Conservation (phyloP, 1,139 yeast species). For the Zygoascus meyerae region DNA sequence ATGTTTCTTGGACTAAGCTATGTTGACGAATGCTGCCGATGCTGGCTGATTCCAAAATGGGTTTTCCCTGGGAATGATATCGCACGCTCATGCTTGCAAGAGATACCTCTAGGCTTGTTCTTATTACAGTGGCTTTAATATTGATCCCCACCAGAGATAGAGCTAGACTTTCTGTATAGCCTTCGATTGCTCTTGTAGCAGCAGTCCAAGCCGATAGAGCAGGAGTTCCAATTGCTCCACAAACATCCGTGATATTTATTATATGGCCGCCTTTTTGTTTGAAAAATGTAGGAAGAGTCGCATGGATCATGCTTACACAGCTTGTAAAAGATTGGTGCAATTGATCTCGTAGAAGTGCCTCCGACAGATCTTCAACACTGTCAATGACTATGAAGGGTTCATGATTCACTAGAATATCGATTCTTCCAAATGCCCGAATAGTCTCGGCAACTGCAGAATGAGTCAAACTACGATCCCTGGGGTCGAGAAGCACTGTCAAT, state of each 20-base stretch:
- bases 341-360: conserved; percentile 29
- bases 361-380: conserved; percentile 29
- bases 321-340: conserved; percentile 28
- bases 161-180: conserved; percentile 33
- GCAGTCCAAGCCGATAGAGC: conserved; percentile 27
- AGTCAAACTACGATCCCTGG: conserved; percentile 26
- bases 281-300: conserved; percentile 27
- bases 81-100: conserved; percentile 25
- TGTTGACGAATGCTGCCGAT: neutral
- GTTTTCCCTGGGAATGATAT: conserved; percentile 20
- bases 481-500: conserved; percentile 19
- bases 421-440: conserved; percentile 22
- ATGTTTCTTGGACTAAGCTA: conserved; percentile 18
- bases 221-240: conserved; percentile 32
- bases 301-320: conserved; percentile 29
- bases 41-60: conserved; percentile 14
- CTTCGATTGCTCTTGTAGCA: conserved; percentile 33
- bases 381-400: conserved; percentile 22
- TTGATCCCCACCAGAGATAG: conserved; percentile 28
- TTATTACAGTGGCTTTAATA: conserved; percentile 31
- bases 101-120: conserved; percentile 29
- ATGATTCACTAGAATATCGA: conserved; percentile 28
- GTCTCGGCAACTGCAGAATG: conserved; percentile 27
- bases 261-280: conserved; percentile 30
- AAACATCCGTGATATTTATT: conserved; percentile 29